Percentiles rank a stretch among this genome's conserved stretches.
These are phyloP conservation scores for Barnettozyma californica DNA, from an alignment of 805 yeast species.

Conservation along the genomic window DNA sequence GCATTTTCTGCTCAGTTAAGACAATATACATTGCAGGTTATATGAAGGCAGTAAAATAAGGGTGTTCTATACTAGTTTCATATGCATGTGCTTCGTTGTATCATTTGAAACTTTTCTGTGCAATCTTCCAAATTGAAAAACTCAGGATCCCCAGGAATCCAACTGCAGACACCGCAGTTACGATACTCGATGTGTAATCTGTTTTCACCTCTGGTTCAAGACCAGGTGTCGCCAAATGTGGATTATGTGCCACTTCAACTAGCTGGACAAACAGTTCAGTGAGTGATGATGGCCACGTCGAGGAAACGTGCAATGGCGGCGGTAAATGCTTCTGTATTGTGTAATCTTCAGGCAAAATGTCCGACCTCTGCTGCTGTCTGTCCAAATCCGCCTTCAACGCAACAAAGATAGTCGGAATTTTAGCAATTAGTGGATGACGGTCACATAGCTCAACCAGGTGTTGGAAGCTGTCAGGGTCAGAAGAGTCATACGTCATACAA, in stretches of 20 bases:
- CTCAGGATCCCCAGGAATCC: slow-evolving; percentile 60
- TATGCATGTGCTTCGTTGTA: too few species aligned
- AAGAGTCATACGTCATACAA: slow-evolving; percentile 86
- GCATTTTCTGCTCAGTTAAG: too few species aligned
- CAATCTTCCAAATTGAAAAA: slow-evolving; percentile 55
- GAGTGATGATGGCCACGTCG: slow-evolving; percentile 83
- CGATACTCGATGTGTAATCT: slow-evolving; percentile 41
- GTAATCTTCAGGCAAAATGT: slow-evolving; percentile 81
- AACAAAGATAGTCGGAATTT: slow-evolving; percentile 79
- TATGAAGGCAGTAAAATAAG: too few species aligned
- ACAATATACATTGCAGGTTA: too few species aligned
- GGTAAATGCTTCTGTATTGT: slow-evolving; percentile 60
- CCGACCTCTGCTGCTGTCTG: slow-evolving; percentile 88
- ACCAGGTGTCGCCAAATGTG: slow-evolving; percentile 74
- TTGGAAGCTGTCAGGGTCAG: slow-evolving; percentile 93
- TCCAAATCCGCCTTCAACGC: slow-evolving; percentile 95
- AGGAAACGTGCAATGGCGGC: slow-evolving; percentile 87
- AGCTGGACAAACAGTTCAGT: slow-evolving; percentile 81
- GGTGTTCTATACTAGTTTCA: too few species aligned
- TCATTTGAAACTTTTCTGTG: slow-evolving; percentile 8
- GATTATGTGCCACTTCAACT: slow-evolving; percentile 82
- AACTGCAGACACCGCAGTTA: slow-evolving; percentile 65
- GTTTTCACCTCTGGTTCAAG: slow-evolving; percentile 59
- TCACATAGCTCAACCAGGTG: slow-evolving; percentile 67
- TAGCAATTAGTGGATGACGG: slow-evolving; percentile 50